Base-by-base conservation (phyloP, 306 rosid species). In the Carpinus fangiana region DNA sequence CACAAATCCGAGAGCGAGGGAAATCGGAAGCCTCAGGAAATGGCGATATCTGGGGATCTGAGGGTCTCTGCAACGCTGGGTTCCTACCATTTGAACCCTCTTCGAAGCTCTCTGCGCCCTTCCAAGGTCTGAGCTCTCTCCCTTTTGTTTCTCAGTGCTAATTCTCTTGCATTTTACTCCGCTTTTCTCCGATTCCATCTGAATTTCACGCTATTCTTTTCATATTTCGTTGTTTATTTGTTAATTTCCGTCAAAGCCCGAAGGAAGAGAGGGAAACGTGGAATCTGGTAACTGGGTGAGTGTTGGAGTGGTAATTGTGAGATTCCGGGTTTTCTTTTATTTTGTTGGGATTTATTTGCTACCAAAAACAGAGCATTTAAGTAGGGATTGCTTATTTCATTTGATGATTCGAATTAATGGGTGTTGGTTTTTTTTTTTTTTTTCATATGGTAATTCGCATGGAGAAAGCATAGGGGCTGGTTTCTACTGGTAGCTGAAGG, bases 31-130 rank as follows among this genome's bases (percentile, higher is more conserved):
- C 65, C 31, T 41, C 51, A 55, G 36, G 31, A 74, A 72, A 95
- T 95, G 98, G 90, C 91, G 79, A 80, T 87, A 81, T 79, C 84
- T 46, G 91, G 97, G 79, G 89, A 90, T 81, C 86, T 92, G 48
- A 91, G 92, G 56, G 91, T 92, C 78, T 88, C 95, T 11, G 90
- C 92, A 7, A 82, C 94, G 26, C 83, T 91, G 81, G 89, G 84
- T 69, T 93, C 91, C 68, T 78, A 82, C 80, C 84, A 85, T 71
- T 60, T 89, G n/a, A 77, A 76, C 77, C 82, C 88, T 43, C 69
- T 82, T 74, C 91, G 87, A 75, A 68, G 79, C 60, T 86, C 90
- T 64, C 74, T 82, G 46, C 88, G 86, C 53, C 84, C 86, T 61
- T 73, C 89, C 1, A 95, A 92, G 98, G 98, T 95, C 50, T 61